Evolutionary conservation across 225 moss, liverwort and hornwort genomes (phyloP), one percentile per base, ranked within the genome.

Genomic region (Sphagnum contortum): DNA sequence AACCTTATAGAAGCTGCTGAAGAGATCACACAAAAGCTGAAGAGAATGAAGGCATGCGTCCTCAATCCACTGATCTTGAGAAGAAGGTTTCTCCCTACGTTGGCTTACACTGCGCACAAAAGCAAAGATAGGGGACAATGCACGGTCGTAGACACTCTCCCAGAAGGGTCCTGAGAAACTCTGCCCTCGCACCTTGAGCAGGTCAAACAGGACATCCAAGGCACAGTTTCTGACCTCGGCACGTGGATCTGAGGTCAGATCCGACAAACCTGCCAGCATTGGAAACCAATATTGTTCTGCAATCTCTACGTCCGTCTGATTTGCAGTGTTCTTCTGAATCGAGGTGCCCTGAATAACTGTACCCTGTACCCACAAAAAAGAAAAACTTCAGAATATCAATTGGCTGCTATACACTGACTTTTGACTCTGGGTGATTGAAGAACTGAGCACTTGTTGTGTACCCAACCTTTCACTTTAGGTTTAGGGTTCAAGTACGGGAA

Each of bases 251-350:
- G 98, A 93, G 47, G 98, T 99, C 47, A 99, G 86, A 60, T 99
- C 98, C 8, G 98, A 99, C 12, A 99, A 85, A 53, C 98, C 98
- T 53, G 98, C 98, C 48, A 99, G 91, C 98, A 99, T 99, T 48
- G 98, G 98, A 70, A 99, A 99, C 98, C 98, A 99, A 65, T 93
- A 99, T 66, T 99, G 91, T 75, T 99, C 98, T 5, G 98, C 98
- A 67, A 99, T 93, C 76, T 99, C 98, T 48, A 89, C 66, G 68
- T 99, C 96, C 60, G 29, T 29, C 29, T 29, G 29, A 29, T 29
- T 29, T 29, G 29, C 29, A 29, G 29, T 29, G 29, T 29, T 29
- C 29, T 29, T 29, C 29, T 29, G 29, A 29, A 29, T 29, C 1
- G 29, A 29, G 29, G 29, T 29, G 29, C 29, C 29, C 29, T 29